These are phyloP conservation scores for Leucosporidium creatinivorum DNA, from an alignment of 768 basidiomycete species.

Conservation along the genomic window DNA sequence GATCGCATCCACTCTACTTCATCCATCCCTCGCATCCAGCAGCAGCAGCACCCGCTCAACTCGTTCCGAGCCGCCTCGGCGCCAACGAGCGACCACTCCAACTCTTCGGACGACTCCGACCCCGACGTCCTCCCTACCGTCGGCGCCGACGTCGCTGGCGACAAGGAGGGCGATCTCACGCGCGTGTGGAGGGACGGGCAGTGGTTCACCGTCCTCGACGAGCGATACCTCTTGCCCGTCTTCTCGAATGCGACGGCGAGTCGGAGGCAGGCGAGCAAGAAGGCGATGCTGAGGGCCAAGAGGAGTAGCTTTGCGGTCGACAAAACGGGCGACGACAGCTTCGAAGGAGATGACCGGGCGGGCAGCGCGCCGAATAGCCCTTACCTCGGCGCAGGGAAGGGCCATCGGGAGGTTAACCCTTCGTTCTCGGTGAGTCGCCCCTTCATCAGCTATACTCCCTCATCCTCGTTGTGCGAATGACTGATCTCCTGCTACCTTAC, in stretches of 20 bases:
- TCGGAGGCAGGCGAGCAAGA: conserved; percentile 22
- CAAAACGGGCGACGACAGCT: neutral
- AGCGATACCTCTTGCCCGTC: conserved; percentile 71
- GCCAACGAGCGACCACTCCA: neutral
- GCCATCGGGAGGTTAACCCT: conserved; percentile 13
- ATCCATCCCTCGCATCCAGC: conserved; percentile 3
- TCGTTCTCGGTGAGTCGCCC: neutral
- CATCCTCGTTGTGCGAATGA: too few species aligned
- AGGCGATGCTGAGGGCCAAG: conserved; percentile 17
- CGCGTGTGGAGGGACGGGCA: conserved; percentile 59
- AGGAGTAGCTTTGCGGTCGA: conserved; percentile 17
- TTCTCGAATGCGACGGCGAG: conserved; percentile 33
- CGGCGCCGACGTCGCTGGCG: conserved; percentile 1
- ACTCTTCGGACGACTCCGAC: conserved; percentile 34
- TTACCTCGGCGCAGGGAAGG: conserved; percentile 3
- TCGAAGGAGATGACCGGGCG: conserved; percentile 14
- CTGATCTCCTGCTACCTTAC: too few species aligned
- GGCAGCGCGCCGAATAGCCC: neutral
- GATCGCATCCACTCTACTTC: neutral
- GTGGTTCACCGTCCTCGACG: conserved; percentile 94
- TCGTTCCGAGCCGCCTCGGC: neutral
- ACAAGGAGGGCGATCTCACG: conserved; percentile 33
- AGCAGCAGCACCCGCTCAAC: neutral
- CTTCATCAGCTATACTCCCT: too few species aligned
- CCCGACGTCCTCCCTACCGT: conserved; percentile 33